Percentiles rank a stretch among this genome's conserved stretches.
Evolutionary conservation across 2,329 filamentous ascomycete species (phyloP).

Genomic region (Fusarium burgessii): DNA sequence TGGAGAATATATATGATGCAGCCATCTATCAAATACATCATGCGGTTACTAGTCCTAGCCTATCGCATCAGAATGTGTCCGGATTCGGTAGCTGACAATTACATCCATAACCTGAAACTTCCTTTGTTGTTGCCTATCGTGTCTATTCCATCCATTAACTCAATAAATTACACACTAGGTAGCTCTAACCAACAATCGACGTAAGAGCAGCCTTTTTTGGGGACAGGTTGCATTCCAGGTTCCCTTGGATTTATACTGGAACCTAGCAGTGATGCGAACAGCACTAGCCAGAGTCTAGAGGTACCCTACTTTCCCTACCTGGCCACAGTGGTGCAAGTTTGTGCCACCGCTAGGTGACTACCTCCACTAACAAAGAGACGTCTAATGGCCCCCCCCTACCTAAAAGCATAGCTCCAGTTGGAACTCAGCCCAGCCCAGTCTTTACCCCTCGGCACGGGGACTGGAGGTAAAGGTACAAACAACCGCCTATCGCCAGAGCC

Average conservation of each 20-base stretch:
- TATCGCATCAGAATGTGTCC: conserved; percentile 22
- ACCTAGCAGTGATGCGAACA: conserved; percentile 27
- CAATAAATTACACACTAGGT: conserved; percentile 11
- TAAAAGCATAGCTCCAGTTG: conserved; percentile 21
- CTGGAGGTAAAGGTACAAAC: conserved; percentile 40
- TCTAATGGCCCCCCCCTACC: conserved; percentile 28
- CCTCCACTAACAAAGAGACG: conserved; percentile 28
- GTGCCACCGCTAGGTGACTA: conserved; percentile 28
- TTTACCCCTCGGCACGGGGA: conserved; percentile 47
- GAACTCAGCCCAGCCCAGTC: conserved; percentile 14
- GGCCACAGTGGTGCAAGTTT: conserved; percentile 30
- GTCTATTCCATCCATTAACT: neutral
- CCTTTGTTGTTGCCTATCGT: conserved; percentile 38
- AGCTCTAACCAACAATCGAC: conserved; percentile 29
- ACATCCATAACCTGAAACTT: conserved; percentile 13
- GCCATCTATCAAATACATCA: conserved; percentile 15
- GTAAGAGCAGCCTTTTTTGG: conserved; percentile 35
- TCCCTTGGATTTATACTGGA: conserved; percentile 36
- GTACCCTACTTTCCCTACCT: conserved; percentile 22
- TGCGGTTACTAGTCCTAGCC: conserved; percentile 12
- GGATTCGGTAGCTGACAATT: conserved; percentile 29
- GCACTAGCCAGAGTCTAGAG: conserved; percentile 5
- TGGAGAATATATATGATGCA: conserved; percentile 8
- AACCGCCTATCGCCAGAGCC: conserved; percentile 50
- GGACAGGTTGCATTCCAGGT: conserved; percentile 44